These are phyloP conservation scores for Pedinophyceae sp. DNA, from an alignment of 139 green algal species.

Conservation along the genomic window DNA sequence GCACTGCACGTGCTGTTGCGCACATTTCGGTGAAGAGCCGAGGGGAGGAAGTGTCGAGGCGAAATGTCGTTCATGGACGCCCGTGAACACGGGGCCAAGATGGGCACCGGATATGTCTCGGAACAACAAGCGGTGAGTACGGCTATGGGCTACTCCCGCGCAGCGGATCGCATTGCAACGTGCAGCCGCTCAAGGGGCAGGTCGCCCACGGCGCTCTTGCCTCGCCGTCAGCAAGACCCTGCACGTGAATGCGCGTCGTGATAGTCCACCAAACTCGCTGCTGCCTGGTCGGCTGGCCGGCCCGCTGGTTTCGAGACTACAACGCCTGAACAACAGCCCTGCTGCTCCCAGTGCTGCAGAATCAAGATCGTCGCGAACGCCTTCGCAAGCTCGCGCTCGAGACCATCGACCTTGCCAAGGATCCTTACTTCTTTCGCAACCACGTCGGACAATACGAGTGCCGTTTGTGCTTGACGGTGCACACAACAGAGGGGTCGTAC, in stretches of 20 bases:
- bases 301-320: neutral
- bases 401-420: constrained; percentile 95
- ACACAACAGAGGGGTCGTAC: constrained; percentile 98
- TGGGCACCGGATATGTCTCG: constrained; percentile 58
- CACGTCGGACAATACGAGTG: constrained; percentile 97
- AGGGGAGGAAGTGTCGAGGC: too few relatives aligned
- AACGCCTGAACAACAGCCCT: neutral
- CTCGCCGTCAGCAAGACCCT: neutral
- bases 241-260: neutral
- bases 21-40: too few relatives aligned
- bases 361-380: constrained; percentile 78
- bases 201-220: neutral
- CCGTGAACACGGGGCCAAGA: constrained; percentile 73
- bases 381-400: constrained; percentile 89
- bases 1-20: too few relatives aligned
- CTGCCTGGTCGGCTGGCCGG: neutral
- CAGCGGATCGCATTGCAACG: too few relatives aligned
- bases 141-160: neutral
- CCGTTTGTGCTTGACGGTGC: constrained; percentile 93
- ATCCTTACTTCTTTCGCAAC: constrained; percentile 99
- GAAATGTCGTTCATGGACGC: constrained; percentile 80
- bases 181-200: neutral
- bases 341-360: constrained; percentile 20
- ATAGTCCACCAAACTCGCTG: neutral
- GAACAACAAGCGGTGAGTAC: constrained; percentile 3